Evolutionary conservation across 2,329 filamentous ascomycete species (phyloP), one percentile per base, ranked within the genome.

Genomic region (Huntiella omanensis): DNA sequence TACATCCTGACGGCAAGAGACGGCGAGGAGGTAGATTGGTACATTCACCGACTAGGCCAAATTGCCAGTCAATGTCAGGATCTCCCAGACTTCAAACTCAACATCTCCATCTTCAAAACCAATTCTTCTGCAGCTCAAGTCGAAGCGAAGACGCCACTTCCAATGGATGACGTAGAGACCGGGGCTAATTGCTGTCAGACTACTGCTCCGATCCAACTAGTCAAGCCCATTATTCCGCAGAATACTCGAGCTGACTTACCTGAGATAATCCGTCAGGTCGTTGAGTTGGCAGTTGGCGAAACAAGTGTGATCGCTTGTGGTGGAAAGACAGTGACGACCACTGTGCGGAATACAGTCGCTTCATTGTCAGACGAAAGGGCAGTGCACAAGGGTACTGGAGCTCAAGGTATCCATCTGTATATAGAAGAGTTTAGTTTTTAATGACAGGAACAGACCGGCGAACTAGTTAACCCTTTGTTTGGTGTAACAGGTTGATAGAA

Each of bases 341-440:
- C 60, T 40, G 67, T 71, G 11, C 62, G 74, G 48, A 77, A 73
- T 52, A 68, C 63, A 48, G 71, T 77, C 2, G 67, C 69, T 2
- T 60, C 58, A 28, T 51, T 77, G 50, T 74, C 71, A 45, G 73
- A 78, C 53, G 73, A 77, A 58, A 60, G 74, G 36, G 74, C 69
- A 1, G 73, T 77, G 16, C 74, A 77, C 54, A 78, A 78, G 56
- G 74, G 74, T 4, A 77, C 72, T 0, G 73, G 71, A 1, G 73
- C 74, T 0, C 74, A 78, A 55, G 74, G 74, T 0, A 77, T 78
- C 36, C 67, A 70, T 54, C 54, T 77, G 47, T 67, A 74, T 55
- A 71, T 71, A 1, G 74, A 77, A 52, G 73, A 77, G 55, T 77
- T 76, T 56, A 65, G 64, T 17, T 72, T 71, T 51, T 73, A 54